Percentiles rank a stretch among this genome's conserved stretches.
phyloP scores from a whole-genome alignment of 257 asterid species.

The Buddleja alternifolia region DNA sequence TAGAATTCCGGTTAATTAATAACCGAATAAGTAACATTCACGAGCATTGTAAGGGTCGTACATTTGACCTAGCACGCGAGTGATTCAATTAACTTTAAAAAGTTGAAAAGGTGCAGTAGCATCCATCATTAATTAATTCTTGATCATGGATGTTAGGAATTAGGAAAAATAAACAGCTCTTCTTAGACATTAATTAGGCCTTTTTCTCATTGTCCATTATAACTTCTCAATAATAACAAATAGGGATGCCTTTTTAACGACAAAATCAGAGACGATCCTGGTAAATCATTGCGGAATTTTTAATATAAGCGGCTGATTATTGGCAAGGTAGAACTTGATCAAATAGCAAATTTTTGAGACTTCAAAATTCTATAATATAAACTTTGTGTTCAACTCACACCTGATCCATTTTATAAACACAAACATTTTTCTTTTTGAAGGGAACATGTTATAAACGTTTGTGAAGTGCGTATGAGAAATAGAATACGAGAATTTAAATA shows the following conservation, averaged over 20 bases:
- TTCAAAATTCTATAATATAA: no score
- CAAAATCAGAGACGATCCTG: conserved; percentile 20
- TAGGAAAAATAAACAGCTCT: conserved; percentile 32
- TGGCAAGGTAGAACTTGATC: background rate
- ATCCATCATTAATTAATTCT: conserved; percentile 54
- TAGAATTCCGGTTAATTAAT: no score
- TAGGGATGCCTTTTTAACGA: conserved; percentile 24
- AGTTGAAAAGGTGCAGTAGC: conserved; percentile 34
- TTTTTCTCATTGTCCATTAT: conserved; percentile 33
- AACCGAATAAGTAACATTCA: no score
- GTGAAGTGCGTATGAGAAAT: no score
- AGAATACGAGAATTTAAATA: no score
- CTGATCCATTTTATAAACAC: no score
- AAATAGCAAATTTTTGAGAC: no score
- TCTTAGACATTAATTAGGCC: conserved; percentile 41
- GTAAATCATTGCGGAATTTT: conserved; percentile 17
- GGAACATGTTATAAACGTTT: no score
- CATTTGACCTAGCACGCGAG: conserved; percentile 36
- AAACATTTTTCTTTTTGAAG: no score
- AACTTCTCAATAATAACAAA: conserved; percentile 30
- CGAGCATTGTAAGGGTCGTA: no score
- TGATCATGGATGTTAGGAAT: conserved; percentile 36
- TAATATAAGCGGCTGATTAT: background rate
- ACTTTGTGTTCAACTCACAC: no score
- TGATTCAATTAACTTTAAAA: conserved; percentile 36